These are phyloP conservation scores for Globisporangium cylindrosporum DNA, from an alignment of 352 stramenopile species.

Conservation along the genomic window DNA sequence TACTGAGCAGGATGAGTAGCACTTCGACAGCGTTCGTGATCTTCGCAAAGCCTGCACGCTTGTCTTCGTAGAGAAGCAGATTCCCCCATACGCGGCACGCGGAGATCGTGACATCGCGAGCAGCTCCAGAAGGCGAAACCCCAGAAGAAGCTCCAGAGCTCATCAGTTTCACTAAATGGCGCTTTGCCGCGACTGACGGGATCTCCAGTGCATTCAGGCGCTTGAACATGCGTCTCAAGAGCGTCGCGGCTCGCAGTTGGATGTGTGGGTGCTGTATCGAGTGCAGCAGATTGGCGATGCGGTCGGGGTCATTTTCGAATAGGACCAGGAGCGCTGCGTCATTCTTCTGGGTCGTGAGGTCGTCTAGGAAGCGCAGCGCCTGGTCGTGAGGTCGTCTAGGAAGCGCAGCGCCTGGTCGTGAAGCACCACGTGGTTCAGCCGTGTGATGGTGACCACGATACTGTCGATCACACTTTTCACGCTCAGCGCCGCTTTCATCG, in stretches of 20 bases:
- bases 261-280: slow-evolving; percentile 25
- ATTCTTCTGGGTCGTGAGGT: slow-evolving; percentile 55
- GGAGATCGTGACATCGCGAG: slow-evolving; percentile 21
- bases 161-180: slow-evolving; percentile 46
- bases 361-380: slow-evolving; percentile 42
- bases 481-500: slow-evolving; percentile 37
- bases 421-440: slow-evolving; percentile 30
- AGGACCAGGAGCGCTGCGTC: slow-evolving; percentile 33
- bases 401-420: slow-evolving; percentile 51
- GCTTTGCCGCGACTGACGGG: slow-evolving; percentile 37
- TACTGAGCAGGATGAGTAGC: slow-evolving; percentile 38
- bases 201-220: slow-evolving; percentile 35
- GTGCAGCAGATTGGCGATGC: slow-evolving; percentile 55
- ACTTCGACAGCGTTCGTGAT: slow-evolving; percentile 32
- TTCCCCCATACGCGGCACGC: slow-evolving; percentile 64
- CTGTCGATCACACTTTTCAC: slow-evolving; percentile 28
- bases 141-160: not conserved
- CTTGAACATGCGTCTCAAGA: slow-evolving; percentile 64
- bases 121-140: not conserved
- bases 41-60: slow-evolving; percentile 41
- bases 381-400: slow-evolving; percentile 42
- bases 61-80: slow-evolving; percentile 56
- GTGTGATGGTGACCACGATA: slow-evolving; percentile 30
- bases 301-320: slow-evolving; percentile 44
- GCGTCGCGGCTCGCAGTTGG: slow-evolving; percentile 28